These are phyloP conservation scores for Trichocladium antarcticum DNA, from an alignment of 495 filamentous ascomycete species.

Conservation along the genomic window DNA sequence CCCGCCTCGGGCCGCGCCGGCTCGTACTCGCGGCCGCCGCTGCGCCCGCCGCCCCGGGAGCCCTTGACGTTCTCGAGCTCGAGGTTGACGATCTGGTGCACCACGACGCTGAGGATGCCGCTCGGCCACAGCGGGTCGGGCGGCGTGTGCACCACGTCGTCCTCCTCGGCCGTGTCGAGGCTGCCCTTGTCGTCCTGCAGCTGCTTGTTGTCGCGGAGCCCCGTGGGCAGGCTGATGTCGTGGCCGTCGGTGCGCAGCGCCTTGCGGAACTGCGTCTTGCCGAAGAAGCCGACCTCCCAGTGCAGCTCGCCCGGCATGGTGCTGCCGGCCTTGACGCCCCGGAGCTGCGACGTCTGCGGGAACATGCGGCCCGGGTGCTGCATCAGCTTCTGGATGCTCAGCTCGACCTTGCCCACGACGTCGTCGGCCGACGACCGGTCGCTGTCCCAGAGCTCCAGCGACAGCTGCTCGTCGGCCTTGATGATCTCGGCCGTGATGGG, in stretches of 20 bases:
- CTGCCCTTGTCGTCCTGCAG: conserved; percentile 82
- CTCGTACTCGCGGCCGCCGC: conserved; percentile 68
- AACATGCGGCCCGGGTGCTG: conserved; percentile 89
- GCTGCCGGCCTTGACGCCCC: conserved; percentile 68
- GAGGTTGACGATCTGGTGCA: conserved; percentile 92
- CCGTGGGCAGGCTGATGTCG: conserved; percentile 60
- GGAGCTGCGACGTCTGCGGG: conserved; percentile 74
- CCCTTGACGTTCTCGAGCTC: conserved; percentile 75
- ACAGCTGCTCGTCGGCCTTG: conserved; percentile 84
- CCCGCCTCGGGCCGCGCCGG: conserved; percentile 76
- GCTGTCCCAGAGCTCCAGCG: conserved; percentile 91
- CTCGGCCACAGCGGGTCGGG: conserved; percentile 91
- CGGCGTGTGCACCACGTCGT: conserved; percentile 78
- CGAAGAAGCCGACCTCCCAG: conserved; percentile 93
- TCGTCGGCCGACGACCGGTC: conserved; percentile 83
- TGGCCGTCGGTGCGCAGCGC: conserved; percentile 80
- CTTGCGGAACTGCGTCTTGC: conserved; percentile 72
- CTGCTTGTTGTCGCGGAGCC: conserved; percentile 58
- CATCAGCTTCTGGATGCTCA: conserved; percentile 88
- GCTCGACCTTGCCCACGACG: conserved; percentile 84
- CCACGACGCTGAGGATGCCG: conserved; percentile 68
- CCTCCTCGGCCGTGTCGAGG: conserved; percentile 63
- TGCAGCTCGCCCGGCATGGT: conserved; percentile 87
- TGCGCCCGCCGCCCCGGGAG: conserved; percentile 49
- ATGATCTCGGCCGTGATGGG: conserved; percentile 78